Evolutionary conservation across 1,139 yeast genomes (phyloP), one percentile per base, ranked within the genome.

Genomic region (Candida tropicalis): DNA sequence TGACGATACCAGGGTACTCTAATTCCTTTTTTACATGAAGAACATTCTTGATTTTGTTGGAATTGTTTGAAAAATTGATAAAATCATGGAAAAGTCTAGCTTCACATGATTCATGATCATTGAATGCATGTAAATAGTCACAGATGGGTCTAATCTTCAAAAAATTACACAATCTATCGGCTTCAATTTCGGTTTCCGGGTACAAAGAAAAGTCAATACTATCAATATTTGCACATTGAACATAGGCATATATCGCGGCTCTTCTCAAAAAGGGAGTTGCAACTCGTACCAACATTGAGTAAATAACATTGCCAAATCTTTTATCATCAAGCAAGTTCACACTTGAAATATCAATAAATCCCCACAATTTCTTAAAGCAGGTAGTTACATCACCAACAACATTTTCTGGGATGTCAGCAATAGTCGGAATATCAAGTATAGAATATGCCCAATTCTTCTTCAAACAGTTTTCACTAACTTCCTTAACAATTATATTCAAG

Each of bases 221-320:
- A n/a, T 73, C 73, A 11, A 69, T 65, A 34, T 78, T 73, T 1
- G 89, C 84, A 61, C 82, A 81, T 35, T 73, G 65, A 6, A 83
- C 80, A 57, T 64, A 75, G 0, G 82, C 71, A 51, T 78, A 79
- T 4, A 89, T 77, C 2, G 88, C 78, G 5, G 81, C 71, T 52
- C 82, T 77, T 51, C 97, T 74, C 49, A 88, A 66, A 51, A 85
- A 87, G 12, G 91, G 89, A 0, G 87, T 77, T 5, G 75, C 62
- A 1, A 82, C 63, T 55, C 81, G 81, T 12, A 77, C 59, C 35
- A 84, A 44, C 78, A 86, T 72, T 0, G 85, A 68, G 53, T 74
- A 81, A 2, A 83, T 52, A 0, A 77, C 66, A 32, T 59, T 47
- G 0, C 75, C 75, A 51, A 69, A 61, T 22, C 46, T 56, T 3